A percentile compares a stretch with the other conserved stretches of the same genome.
Evolutionary conservation across 179 eudicot genomes (phyloP).

Genomic region (Silene noctiflora): DNA sequence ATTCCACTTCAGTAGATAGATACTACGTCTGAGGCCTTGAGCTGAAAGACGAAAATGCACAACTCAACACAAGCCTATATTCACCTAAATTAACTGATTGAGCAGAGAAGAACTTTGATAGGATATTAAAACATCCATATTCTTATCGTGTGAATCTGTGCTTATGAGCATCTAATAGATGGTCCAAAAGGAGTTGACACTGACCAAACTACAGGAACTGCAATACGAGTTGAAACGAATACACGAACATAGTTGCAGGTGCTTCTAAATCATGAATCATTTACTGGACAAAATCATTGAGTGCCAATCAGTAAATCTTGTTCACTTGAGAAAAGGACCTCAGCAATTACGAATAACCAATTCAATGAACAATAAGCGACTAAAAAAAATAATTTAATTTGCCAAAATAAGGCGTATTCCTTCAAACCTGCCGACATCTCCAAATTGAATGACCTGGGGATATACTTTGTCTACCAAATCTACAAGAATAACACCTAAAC

Average conservation of each 20-base stretch:
- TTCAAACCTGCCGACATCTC: slow-evolving; percentile 7
- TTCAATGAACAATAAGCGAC: no score
- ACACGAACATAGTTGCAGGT: not conserved
- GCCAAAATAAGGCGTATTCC: not conserved
- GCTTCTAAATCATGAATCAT: not conserved
- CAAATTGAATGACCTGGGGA: slow-evolving; percentile 5
- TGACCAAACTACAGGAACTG: slow-evolving; percentile 10
- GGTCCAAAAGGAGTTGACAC: slow-evolving; percentile 11
- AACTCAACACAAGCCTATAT: not conserved
- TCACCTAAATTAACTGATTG: not conserved
- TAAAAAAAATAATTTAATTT: slow-evolving; percentile 3
- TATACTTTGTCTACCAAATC: slow-evolving; percentile 25
- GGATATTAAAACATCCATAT: not conserved
- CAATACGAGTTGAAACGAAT: slow-evolving; percentile 10
- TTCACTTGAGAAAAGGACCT: slow-evolving; percentile 5
- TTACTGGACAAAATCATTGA: not conserved
- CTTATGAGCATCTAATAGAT: slow-evolving; percentile 4
- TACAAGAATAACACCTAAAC: slow-evolving; percentile 19
- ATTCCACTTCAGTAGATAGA: slow-evolving; percentile 4
- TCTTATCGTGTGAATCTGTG: not conserved
- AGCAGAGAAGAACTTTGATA: not conserved
- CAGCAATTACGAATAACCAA: slow-evolving; percentile 7
- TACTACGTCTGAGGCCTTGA: not conserved
- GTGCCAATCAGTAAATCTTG: slow-evolving; percentile 8
- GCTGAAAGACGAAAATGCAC: slow-evolving; percentile 9